Evolutionary conservation across 176 grass and related monocot species (phyloP).

Genomic region (Ananas comosus): DNA sequence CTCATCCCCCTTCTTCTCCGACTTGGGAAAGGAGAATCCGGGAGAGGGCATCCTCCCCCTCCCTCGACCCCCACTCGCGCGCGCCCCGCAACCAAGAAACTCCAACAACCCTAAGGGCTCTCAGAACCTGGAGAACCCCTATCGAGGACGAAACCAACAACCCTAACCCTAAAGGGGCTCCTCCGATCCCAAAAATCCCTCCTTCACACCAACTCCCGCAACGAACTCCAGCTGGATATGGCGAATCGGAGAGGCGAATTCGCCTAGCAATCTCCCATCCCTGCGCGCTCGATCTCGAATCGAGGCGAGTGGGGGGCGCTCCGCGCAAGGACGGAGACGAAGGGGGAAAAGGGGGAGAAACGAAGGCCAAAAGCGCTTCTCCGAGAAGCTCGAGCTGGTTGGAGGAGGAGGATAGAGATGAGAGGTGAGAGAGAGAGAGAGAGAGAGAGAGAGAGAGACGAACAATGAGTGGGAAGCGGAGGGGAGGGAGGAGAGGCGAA

Average conservation of each 20-base stretch:
- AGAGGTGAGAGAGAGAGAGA: background rate
- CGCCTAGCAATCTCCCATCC: background rate
- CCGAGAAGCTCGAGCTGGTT: background rate
- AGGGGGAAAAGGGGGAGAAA: background rate
- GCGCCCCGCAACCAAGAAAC: background rate
- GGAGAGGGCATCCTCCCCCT: slow-evolving; percentile 47
- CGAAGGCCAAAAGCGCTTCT: background rate
- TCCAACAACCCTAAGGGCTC: background rate
- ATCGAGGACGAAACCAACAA: background rate
- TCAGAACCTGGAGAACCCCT: background rate
- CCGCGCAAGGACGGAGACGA: background rate
- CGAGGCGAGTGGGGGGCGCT: background rate
- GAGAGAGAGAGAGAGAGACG: background rate
- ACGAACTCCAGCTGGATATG: too few species aligned
- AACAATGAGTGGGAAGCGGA: too few species aligned
- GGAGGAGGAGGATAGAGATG: background rate
- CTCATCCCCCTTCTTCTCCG: slow-evolving; percentile 51
- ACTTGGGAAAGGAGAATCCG: slow-evolving; percentile 66
- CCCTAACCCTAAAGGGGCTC: background rate
- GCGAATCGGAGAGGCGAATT: background rate
- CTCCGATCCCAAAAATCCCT: background rate
- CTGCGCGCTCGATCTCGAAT: background rate
- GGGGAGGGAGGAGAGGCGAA: background rate
- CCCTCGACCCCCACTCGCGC: slow-evolving; percentile 5
- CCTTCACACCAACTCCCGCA: background rate